A percentile compares a stretch with the other conserved stretches of the same genome.
Evolutionary conservation across 306 rosid genomes (phyloP).

Genomic region (Castanea crenata): DNA sequence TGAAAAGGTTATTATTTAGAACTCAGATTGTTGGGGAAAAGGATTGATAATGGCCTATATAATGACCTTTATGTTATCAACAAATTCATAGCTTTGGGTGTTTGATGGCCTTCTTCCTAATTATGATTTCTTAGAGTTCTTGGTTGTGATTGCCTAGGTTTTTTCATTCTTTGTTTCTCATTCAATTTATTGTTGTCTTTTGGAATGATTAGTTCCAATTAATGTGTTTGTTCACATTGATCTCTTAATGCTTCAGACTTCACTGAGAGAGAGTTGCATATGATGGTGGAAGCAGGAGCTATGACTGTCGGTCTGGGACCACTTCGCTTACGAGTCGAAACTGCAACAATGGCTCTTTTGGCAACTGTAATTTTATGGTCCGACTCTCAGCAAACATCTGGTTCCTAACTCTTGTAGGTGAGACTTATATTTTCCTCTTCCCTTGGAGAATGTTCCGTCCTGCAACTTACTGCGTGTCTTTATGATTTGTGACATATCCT

Average conservation of each 20-base stretch:
- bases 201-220: constrained; percentile 2
- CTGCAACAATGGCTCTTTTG: constrained; percentile 82
- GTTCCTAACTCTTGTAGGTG: constrained; percentile 30
- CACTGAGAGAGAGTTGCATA: constrained; percentile 64
- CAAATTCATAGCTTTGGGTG: too few relatives aligned
- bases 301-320: constrained; percentile 77
- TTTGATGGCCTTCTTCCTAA: too few relatives aligned
- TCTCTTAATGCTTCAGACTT: constrained; percentile 52
- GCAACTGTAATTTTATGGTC: constrained; percentile 82
- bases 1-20: too few relatives aligned
- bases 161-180: too few relatives aligned
- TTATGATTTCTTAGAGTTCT: too few relatives aligned
- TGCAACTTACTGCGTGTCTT: not conserved
- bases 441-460: not conserved
- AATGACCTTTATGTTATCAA: not conserved
- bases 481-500: constrained; percentile 4
- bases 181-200: not conserved
- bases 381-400: constrained; percentile 44
- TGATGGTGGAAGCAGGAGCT: constrained; percentile 79
- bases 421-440: constrained; percentile 19
- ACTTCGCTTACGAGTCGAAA: constrained; percentile 86
- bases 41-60: not conserved
- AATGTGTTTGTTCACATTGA: constrained; percentile 9
- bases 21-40: too few relatives aligned
- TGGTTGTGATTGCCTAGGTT: too few relatives aligned